Evolutionary conservation across 1,139 yeast species (phyloP).

Genomic region (Blastobotrys elegans): DNA sequence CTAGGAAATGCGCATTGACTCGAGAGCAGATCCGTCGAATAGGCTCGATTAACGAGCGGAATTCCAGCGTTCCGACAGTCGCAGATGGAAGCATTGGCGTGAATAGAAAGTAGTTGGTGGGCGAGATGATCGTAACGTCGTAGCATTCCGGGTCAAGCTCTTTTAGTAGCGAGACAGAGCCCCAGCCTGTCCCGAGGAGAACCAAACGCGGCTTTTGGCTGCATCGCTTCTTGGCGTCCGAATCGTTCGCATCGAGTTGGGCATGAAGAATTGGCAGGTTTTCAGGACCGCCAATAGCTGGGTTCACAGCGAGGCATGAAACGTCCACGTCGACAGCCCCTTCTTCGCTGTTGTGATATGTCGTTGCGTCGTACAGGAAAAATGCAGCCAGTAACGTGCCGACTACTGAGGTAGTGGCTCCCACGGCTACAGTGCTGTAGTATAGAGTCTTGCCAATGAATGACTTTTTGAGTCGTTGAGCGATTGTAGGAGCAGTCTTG

Average conservation of each 20-base stretch:
- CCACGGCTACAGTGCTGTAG: conserved; percentile 22
- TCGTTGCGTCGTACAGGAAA: conserved; percentile 58
- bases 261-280: conserved; percentile 53
- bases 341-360: conserved; percentile 36
- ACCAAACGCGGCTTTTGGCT: conserved; percentile 49
- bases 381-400: conserved; percentile 36
- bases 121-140: conserved; percentile 57
- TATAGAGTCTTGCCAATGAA: conserved; percentile 17
- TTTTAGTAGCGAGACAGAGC: conserved; percentile 37
- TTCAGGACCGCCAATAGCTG: conserved; percentile 62
- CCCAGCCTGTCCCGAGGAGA: conserved; percentile 61
- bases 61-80: conserved; percentile 51
- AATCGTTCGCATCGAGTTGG: conserved; percentile 51
- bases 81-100: conserved; percentile 59
- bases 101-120: conserved; percentile 55
- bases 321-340: conserved; percentile 37
- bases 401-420: conserved; percentile 21
- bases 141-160: conserved; percentile 45
- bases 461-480: not conserved
- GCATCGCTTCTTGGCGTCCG: conserved; percentile 37
- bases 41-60: conserved; percentile 54
- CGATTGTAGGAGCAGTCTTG: no score
- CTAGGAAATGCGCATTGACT: conserved; percentile 52
- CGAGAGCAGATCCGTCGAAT: conserved; percentile 46
- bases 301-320: conserved; percentile 47